Conservation (phyloP, 768 basidiomycete species). For the Mycena albidolilacea region DNA sequence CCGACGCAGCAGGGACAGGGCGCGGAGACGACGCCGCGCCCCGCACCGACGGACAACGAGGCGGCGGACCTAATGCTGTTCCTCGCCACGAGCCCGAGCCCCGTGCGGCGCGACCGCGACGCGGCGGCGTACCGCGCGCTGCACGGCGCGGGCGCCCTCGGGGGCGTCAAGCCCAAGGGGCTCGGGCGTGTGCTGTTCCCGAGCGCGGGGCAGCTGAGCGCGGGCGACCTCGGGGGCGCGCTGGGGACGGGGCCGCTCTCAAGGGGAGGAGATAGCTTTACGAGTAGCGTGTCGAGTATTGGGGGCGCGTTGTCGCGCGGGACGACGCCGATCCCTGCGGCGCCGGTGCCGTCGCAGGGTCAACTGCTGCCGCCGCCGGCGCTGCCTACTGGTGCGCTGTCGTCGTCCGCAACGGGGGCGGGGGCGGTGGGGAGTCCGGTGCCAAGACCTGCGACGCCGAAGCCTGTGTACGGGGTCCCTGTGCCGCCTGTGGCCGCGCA, state of each 20-base stretch:
- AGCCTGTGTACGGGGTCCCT: constrained; percentile 31
- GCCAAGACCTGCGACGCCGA: constrained; percentile 27
- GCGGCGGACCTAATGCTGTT: constrained; percentile 91
- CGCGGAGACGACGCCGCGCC: constrained; percentile 57
- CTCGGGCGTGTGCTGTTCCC: constrained; percentile 84
- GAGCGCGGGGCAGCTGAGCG: constrained; percentile 43
- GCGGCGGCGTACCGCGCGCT: constrained; percentile 66
- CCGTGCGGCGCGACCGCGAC: constrained; percentile 75
- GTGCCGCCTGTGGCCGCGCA: neutral
- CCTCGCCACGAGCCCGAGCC: constrained; percentile 89
- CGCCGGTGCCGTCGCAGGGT: constrained; percentile 12
- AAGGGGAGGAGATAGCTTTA: constrained; percentile 57
- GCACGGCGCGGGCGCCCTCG: constrained; percentile 56
- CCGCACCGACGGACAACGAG: constrained; percentile 81
- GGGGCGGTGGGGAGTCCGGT: neutral
- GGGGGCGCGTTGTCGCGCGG: constrained; percentile 49
- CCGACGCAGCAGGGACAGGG: constrained; percentile 22
- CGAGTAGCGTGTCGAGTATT: constrained; percentile 60
- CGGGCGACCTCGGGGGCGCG: neutral
- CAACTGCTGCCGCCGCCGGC: constrained; percentile 45
- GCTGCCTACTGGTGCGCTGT: constrained; percentile 32
- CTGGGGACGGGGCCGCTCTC: constrained; percentile 41
- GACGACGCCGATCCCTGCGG: constrained; percentile 35
- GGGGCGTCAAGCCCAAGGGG: constrained; percentile 53
- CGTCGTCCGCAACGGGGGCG: neutral